Evolutionary conservation across 495 filamentous ascomycete species (phyloP).

Genomic region (Cudoniella acicularis): DNA sequence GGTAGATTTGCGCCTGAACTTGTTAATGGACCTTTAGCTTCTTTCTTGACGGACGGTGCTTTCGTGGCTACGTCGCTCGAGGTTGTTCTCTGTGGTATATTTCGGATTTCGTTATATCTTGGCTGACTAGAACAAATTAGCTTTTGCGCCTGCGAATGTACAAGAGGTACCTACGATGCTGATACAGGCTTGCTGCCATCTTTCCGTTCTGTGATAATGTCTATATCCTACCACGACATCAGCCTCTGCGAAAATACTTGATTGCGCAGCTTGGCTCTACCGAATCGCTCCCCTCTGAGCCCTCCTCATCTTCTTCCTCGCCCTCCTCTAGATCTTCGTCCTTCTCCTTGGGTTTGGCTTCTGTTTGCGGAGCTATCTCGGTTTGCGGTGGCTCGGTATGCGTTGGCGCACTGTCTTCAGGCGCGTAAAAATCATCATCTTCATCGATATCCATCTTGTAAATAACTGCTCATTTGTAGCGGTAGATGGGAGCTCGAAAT

Average conservation of each 20-base stretch:
- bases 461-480: slow-evolving; percentile 2
- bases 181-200: slow-evolving; percentile 71
- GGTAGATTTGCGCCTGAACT: slow-evolving; percentile 41
- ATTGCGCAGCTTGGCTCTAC: background rate
- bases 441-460: slow-evolving; percentile 64
- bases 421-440: slow-evolving; percentile 66
- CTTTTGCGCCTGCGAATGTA: background rate
- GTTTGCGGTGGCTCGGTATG: slow-evolving; percentile 14
- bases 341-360: slow-evolving; percentile 10
- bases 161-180: slow-evolving; percentile 40
- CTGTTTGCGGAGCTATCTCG: slow-evolving; percentile 12
- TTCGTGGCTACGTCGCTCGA: slow-evolving; percentile 42
- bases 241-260: background rate
- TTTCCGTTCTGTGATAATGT: slow-evolving; percentile 88
- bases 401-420: slow-evolving; percentile 32
- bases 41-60: slow-evolving; percentile 44
- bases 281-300: slow-evolving; percentile 34
- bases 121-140: slow-evolving; percentile 36
- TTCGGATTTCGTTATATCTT: slow-evolving; percentile 60
- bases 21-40: slow-evolving; percentile 26
- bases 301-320: slow-evolving; percentile 68
- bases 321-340: slow-evolving; percentile 58
- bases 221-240: slow-evolving; percentile 66
- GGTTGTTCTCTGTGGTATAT: slow-evolving; percentile 60
- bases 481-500: background rate